These are phyloP conservation scores for Scedosporium boydii DNA, from an alignment of 2,329 filamentous ascomycete species.

Conservation along the genomic window DNA sequence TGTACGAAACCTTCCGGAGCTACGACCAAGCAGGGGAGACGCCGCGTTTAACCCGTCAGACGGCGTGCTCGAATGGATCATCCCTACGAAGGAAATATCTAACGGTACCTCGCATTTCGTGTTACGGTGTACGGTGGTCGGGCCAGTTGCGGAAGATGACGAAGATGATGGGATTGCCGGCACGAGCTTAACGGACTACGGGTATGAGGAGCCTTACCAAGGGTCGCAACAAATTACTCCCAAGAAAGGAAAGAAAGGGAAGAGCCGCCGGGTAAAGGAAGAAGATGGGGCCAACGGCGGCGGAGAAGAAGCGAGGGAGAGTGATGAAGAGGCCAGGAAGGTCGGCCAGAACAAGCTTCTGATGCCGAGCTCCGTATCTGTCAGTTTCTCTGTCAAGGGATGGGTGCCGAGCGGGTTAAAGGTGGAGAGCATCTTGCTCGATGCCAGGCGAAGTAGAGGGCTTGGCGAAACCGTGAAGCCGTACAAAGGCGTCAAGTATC, in stretches of 20 bases:
- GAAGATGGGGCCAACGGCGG: constrained; percentile 13
- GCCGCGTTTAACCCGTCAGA: constrained; percentile 71
- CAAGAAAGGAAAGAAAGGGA: constrained; percentile 9
- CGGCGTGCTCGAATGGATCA: constrained; percentile 68
- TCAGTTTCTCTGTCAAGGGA: constrained; percentile 62
- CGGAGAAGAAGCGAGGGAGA: constrained; percentile 19
- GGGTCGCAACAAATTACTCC: constrained; percentile 15
- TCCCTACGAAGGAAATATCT: constrained; percentile 67
- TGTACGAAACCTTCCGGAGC: constrained; percentile 75
- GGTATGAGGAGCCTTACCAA: constrained; percentile 50
- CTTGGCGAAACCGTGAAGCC: constrained; percentile 83
- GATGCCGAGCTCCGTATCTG: constrained; percentile 70
- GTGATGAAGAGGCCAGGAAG: constrained; percentile 43
- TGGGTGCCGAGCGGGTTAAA: constrained; percentile 60
- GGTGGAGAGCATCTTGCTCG: constrained; percentile 57
- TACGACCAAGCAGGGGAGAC: constrained; percentile 73
- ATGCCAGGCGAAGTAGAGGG: constrained; percentile 74
- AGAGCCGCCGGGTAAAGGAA: constrained; percentile 16
- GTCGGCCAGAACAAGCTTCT: constrained; percentile 62
- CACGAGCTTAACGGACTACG: constrained; percentile 41
- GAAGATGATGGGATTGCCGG: constrained; percentile 39
- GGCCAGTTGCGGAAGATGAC: constrained; percentile 40
- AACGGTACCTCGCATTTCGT: constrained; percentile 59
- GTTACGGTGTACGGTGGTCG: constrained; percentile 72
- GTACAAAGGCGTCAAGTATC: constrained; percentile 96